Percentiles rank a stretch among this genome's conserved stretches.
phyloP scores from a whole-genome alignment of 208 protist species.

The Trypanosoma brucei region DNA sequence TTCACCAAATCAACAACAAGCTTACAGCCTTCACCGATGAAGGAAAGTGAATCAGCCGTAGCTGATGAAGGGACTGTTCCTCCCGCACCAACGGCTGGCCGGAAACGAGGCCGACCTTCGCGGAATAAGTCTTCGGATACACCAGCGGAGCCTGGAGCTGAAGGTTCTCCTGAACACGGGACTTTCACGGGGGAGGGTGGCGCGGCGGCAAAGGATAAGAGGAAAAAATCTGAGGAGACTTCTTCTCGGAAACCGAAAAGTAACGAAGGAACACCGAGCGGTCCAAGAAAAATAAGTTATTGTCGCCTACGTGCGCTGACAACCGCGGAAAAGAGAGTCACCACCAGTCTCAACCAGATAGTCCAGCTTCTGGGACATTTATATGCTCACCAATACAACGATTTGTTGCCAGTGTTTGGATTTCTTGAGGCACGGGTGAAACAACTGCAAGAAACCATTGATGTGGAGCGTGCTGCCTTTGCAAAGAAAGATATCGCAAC shows the following conservation, averaged over 20 bases:
- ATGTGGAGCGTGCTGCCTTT: slow-evolving; percentile 44
- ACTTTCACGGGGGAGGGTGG: too few relatives aligned
- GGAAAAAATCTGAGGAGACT: too few relatives aligned
- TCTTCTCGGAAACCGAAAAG: neutral
- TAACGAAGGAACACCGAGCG: neutral
- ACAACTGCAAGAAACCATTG: slow-evolving; percentile 47
- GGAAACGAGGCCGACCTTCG: slow-evolving; percentile 8
- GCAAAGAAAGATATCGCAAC: slow-evolving; percentile 27
- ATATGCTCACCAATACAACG: slow-evolving; percentile 76
- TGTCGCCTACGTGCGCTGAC: slow-evolving; percentile 55
- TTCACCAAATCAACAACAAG: slow-evolving; percentile 33
- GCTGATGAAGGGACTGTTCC: slow-evolving; percentile 1
- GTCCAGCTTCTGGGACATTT: slow-evolving; percentile 70
- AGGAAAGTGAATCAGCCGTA: neutral
- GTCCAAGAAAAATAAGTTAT: slow-evolving; percentile 7
- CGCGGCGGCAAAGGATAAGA: too few relatives aligned
- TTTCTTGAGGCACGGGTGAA: slow-evolving; percentile 37
- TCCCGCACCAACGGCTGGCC: too few relatives aligned
- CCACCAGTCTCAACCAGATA: slow-evolving; percentile 52
- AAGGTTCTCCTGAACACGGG: too few relatives aligned
- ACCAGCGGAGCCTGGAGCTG: too few relatives aligned
- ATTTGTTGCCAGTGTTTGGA: slow-evolving; percentile 70
- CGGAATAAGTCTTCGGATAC: neutral
- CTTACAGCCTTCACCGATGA: slow-evolving; percentile 7
- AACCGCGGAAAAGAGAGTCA: slow-evolving; percentile 68